Base-by-base conservation (phyloP, 139 green algal genomes). In the Coccomyxa sp. region DNA sequence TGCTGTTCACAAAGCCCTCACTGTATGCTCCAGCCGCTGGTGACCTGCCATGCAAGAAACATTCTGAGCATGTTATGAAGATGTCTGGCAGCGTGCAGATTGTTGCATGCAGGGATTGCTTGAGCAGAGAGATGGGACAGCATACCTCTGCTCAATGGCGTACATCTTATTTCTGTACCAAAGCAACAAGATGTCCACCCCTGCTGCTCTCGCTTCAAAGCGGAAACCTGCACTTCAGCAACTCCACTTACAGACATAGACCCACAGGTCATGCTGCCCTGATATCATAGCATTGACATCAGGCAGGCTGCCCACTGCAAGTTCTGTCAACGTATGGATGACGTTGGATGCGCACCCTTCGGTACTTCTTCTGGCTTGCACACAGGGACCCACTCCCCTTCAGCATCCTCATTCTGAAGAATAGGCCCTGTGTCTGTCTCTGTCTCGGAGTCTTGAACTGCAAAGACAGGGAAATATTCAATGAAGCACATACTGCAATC, bases 91-190 rank as follows among this genome's bases (percentile, higher is more conserved):
- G 58, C 12, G 8, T 70, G 58, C 58, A 70, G 33, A n/a, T 10
- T 70, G 10, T 10, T 10, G 8, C 22, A 70, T 33, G 24, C 24
- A 10, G 12, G 8, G 8, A 35, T 27, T 8, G 40, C 8, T 34
- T 34, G 7, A 44, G 69, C 37, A n/a, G n/a, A n/a, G n/a, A n/a
- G 27, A 64, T 31, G 50, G 50, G 50, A 31, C 22, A 12, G 3
- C 22, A 29, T n/a, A 88, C 84, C 90, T 86, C n/a, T 81, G 68
- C 84, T 99, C 93, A 80, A 98, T 97, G 69, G 90, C 92, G 72
- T 91, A 97, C 35, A 99, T 94, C 78, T 97, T 68, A 79, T 98
- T 97, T 50, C 92, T 86, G 86, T 99, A 99, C 96, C 96, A 99
- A 81, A 99, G 97, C n/a, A 99, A 64, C 40, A 99, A 82, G 36